These are phyloP conservation scores for Chrysopogon serrulatus DNA, from an alignment of 176 grass and related monocot species.

Conservation along the genomic window DNA sequence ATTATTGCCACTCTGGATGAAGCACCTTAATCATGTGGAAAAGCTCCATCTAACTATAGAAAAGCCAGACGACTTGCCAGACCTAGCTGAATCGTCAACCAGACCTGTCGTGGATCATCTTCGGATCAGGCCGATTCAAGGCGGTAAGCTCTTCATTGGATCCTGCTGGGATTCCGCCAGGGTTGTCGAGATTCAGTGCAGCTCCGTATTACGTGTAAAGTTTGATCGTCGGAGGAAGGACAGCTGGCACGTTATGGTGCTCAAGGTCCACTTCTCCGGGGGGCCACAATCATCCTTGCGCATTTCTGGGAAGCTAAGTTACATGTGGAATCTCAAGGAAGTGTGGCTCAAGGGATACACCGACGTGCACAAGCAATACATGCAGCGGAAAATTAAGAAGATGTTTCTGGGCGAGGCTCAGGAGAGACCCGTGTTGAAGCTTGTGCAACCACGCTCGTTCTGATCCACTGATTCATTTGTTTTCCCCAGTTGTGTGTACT, in stretches of 20 bases:
- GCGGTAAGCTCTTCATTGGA: background rate
- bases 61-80: background rate
- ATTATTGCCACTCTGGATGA: background rate
- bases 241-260: no score
- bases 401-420: no score
- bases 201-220: background rate
- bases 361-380: background rate
- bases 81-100: no score
- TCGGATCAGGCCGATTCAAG: background rate
- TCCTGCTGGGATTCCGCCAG: no score
- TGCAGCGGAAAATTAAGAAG: background rate
- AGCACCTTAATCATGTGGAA: no score
- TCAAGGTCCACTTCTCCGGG: background rate
- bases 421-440: background rate
- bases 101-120: background rate
- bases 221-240: rapidly evolving
- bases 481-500: no score
- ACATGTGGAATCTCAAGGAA: no score
- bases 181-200: background rate
- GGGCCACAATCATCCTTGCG: no score
- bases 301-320: no score
- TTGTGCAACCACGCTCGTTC: no score
- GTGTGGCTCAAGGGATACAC: background rate
- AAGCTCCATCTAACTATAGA: background rate
- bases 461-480: no score